Evolutionary conservation across 768 basidiomycete species (phyloP).

Genomic region (Symmetrospora coprosmae): DNA sequence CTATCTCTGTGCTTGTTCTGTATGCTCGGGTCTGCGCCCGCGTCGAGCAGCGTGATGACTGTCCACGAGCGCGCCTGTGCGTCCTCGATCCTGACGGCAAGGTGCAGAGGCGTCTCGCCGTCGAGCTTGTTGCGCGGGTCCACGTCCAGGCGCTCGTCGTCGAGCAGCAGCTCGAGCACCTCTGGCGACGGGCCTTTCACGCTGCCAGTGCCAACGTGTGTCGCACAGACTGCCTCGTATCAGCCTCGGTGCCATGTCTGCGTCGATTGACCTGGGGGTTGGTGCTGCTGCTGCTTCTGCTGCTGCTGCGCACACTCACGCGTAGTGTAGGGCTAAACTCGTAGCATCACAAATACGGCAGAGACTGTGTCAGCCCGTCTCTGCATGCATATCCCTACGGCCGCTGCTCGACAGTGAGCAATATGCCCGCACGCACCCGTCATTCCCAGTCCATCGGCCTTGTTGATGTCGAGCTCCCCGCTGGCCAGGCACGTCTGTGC

Average conservation of each 20-base stretch:
- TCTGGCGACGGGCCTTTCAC: constrained; percentile 48
- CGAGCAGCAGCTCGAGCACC: constrained; percentile 55
- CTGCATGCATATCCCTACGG: too few species aligned
- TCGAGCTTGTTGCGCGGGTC: constrained; percentile 59
- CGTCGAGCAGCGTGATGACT: constrained; percentile 56
- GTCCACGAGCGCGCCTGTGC: constrained; percentile 46
- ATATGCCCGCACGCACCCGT: constrained; percentile 60
- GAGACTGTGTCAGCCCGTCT: too few species aligned
- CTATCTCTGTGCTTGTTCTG: constrained; percentile 9
- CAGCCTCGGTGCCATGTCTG: background rate
- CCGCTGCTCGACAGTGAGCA: too few species aligned
- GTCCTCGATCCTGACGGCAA: constrained; percentile 48
- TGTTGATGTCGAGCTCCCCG: constrained; percentile 50
- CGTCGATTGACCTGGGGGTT: background rate
- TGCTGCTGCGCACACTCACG: too few species aligned
- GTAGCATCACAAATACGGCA: too few species aligned
- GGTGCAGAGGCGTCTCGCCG: constrained; percentile 62
- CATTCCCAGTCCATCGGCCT: constrained; percentile 63
- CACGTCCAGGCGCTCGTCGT: constrained; percentile 63
- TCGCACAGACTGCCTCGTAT: too few species aligned
- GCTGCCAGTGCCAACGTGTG: too few species aligned
- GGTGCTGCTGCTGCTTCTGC: too few species aligned
- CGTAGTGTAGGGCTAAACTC: constrained; percentile 52
- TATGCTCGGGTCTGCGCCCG: constrained; percentile 41
- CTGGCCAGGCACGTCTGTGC: background rate